Evolutionary conservation across 257 asterid genomes (phyloP).

Genomic region (Echium plantagineum): DNA sequence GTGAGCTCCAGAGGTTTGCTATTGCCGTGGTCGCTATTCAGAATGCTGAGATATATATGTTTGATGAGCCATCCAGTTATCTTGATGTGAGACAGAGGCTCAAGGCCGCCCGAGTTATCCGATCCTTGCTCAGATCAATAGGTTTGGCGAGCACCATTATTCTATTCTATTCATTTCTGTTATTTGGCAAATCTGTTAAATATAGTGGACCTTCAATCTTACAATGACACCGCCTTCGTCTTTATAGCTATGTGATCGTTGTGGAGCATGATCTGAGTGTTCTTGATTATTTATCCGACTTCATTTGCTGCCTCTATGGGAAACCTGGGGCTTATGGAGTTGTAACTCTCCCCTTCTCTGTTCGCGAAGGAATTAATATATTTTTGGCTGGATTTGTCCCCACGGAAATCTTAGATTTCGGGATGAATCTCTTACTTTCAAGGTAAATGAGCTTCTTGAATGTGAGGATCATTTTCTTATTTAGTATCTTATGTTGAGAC

Average conservation of each 20-base stretch:
- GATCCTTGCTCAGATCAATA: constrained; percentile 91
- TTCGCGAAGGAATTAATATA: constrained; percentile 94
- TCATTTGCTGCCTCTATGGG: constrained; percentile 95
- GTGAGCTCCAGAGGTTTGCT: constrained; percentile 99
- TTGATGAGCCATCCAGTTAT: constrained; percentile 99
- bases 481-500: neutral
- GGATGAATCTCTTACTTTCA: constrained; percentile 84
- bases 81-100: constrained; percentile 99
- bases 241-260: constrained; percentile 71
- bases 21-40: constrained; percentile 91
- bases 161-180: constrained; percentile 8
- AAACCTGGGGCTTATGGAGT: constrained; percentile 96
- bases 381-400: constrained; percentile 95
- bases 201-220: neutral
- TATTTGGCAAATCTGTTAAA: neutral
- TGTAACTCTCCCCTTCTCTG: constrained; percentile 96
- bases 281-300: constrained; percentile 88
- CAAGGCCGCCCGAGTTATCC: constrained; percentile 89
- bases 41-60: constrained; percentile 96
- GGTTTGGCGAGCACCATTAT: constrained; percentile 22
- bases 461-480: constrained; percentile 3
- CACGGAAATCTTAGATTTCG: constrained; percentile 87
- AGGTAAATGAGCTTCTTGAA: constrained; percentile 28
- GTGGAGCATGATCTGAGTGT: constrained; percentile 98
- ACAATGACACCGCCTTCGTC: neutral